A percentile compares a stretch with the other conserved stretches of the same genome.
Evolutionary conservation across 495 filamentous ascomycete species (phyloP).

Genomic region (Filosporella fistucella): DNA sequence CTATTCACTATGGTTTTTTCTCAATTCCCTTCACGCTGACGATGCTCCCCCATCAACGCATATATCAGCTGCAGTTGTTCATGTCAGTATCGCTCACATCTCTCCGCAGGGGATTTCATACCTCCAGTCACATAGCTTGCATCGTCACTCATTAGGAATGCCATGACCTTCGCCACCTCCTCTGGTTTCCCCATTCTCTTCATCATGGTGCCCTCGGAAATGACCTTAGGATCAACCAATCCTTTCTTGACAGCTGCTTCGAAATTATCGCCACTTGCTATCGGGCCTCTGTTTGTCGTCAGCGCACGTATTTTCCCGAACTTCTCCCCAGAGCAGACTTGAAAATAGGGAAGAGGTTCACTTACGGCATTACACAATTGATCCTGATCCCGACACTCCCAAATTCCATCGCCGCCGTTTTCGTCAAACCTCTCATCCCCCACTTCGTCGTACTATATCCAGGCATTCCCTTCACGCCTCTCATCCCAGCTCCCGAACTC

Average conservation of each 20-base stretch:
- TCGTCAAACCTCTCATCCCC: slow-evolving; percentile 56
- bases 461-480: slow-evolving; percentile 40
- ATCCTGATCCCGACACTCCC: slow-evolving; percentile 48
- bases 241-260: slow-evolving; percentile 1
- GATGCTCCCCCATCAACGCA: too few species aligned
- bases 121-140: slow-evolving; percentile 20
- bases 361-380: slow-evolving; percentile 36
- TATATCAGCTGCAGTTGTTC: too few species aligned
- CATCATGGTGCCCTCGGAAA: slow-evolving; percentile 9
- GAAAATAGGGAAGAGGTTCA: neutral
- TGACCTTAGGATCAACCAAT: slow-evolving; percentile 1
- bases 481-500: slow-evolving; percentile 47
- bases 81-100: too few species aligned
- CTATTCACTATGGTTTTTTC: too few species aligned
- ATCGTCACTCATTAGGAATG: slow-evolving; percentile 19
- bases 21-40: too few species aligned
- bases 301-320: neutral
- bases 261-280: slow-evolving; percentile 4
- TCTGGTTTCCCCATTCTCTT: slow-evolving; percentile 14
- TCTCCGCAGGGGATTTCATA: too few species aligned
- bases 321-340: neutral
- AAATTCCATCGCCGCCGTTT: slow-evolving; percentile 52
- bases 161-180: slow-evolving; percentile 17
- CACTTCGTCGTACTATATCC: slow-evolving; percentile 54
- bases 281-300: neutral